phyloP scores from a whole-genome alignment of 345 rosid genomes.

The Pugionium dolabratum region DNA sequence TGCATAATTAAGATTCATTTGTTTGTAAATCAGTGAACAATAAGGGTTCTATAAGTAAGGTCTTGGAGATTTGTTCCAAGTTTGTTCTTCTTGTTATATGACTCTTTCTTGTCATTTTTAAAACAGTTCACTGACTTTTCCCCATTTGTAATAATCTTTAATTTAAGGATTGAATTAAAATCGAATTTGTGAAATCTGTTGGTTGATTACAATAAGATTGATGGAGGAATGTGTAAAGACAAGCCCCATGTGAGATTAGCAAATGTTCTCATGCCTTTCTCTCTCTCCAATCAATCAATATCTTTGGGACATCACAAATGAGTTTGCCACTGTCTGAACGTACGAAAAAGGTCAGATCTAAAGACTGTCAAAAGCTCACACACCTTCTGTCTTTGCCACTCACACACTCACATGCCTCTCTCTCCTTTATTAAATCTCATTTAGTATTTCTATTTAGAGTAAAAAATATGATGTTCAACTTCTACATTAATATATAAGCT shows the following conservation, averaged over 20 bases:
- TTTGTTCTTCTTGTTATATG: conserved; percentile 23
- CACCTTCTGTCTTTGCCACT: conserved; percentile 35
- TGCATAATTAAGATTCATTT: conserved; percentile 26
- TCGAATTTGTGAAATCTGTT: background rate
- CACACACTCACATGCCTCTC: conserved; percentile 36
- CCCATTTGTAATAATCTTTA: conserved; percentile 24
- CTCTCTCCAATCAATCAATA: conserved; percentile 35
- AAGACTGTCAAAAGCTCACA: conserved; percentile 43
- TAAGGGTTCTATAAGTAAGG: conserved; percentile 24
- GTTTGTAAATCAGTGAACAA: conserved; percentile 36
- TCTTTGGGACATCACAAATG: conserved; percentile 22
- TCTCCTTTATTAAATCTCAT: background rate
- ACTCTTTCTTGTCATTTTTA: conserved; percentile 25
- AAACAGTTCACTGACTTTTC: conserved; percentile 17
- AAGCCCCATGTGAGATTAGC: conserved; percentile 38
- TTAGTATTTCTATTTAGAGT: too few relatives aligned
- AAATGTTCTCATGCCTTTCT: conserved; percentile 35
- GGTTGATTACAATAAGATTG: conserved; percentile 26
- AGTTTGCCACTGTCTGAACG: conserved; percentile 42
- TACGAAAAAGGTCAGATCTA: conserved; percentile 35
- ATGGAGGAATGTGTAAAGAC: conserved; percentile 31
- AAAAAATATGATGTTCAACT: too few relatives aligned
- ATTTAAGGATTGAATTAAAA: conserved; percentile 13
- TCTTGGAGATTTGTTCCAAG: conserved; percentile 30
- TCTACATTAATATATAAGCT: too few relatives aligned